phyloP scores from a whole-genome alignment of 768 basidiomycete species.

The Boletus subparvulus region DNA sequence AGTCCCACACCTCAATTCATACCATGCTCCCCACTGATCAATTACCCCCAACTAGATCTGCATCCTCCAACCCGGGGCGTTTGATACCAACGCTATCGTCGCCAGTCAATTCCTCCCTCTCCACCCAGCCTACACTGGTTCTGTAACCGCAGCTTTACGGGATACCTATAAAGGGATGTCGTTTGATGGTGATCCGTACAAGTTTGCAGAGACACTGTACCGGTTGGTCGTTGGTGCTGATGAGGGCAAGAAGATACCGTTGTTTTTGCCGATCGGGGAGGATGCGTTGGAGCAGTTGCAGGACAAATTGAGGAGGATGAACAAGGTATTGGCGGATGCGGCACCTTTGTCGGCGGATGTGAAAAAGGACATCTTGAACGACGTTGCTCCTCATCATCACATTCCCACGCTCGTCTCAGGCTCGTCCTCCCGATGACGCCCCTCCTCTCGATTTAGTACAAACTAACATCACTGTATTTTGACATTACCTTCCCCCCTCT shows the following conservation, averaged over 20 bases:
- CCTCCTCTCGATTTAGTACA: too few species aligned
- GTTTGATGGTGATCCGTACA: constrained; percentile 13
- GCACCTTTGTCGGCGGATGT: constrained; percentile 8
- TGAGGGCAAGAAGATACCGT: not conserved
- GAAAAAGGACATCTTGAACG: not conserved
- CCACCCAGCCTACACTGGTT: constrained; percentile 11
- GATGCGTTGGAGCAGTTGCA: constrained; percentile 8
- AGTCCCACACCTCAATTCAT: not conserved
- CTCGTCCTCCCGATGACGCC: too few species aligned
- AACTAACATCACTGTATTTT: too few species aligned
- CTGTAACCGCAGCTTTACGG: not conserved
- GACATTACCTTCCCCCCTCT: too few species aligned
- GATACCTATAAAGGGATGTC: not conserved
- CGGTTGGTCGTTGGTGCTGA: not conserved
- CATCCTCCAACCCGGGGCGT: constrained; percentile 17
- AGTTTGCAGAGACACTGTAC: constrained; percentile 9
- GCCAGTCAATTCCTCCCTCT: not conserved
- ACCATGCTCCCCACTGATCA: too few species aligned
- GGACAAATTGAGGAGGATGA: not conserved
- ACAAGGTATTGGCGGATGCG: not conserved
- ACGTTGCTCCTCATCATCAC: too few species aligned
- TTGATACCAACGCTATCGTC: constrained; percentile 12
- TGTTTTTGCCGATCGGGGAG: constrained; percentile 9
- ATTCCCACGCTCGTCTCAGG: too few species aligned
- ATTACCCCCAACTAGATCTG: constrained; percentile 3